Percentiles rank a stretch among this genome's conserved stretches.
Evolutionary conservation across 1,139 yeast genomes (phyloP).

Genomic region (Blastobotrys arbuscula): DNA sequence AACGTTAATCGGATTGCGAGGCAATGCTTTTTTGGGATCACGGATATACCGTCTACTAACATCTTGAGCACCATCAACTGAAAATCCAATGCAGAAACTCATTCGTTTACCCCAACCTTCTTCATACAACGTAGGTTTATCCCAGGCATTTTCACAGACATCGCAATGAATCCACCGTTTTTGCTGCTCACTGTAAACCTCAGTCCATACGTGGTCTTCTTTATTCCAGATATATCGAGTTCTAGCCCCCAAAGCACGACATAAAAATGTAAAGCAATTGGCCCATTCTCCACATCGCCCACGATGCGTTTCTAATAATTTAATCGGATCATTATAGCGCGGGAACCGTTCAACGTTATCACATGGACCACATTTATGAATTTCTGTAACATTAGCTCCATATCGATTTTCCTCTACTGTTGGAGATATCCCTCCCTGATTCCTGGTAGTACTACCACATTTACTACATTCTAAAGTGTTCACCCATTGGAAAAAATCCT

Average conservation of each 20-base stretch:
- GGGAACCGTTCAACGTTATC: slow-evolving; percentile 52
- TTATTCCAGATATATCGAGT: slow-evolving; percentile 76
- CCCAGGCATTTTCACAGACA: slow-evolving; percentile 81
- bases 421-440: slow-evolving; percentile 37
- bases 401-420: slow-evolving; percentile 38
- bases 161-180: slow-evolving; percentile 79
- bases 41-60: slow-evolving; percentile 66
- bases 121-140: slow-evolving; percentile 70
- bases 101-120: slow-evolving; percentile 90
- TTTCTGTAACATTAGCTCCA: slow-evolving; percentile 54
- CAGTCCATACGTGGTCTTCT: slow-evolving; percentile 98
- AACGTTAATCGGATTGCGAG: slow-evolving; percentile 45
- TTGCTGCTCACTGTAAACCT: slow-evolving; percentile 58
- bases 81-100: slow-evolving; percentile 76
- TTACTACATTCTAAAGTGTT: slow-evolving; percentile 57
- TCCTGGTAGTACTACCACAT: slow-evolving; percentile 45
- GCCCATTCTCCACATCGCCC: slow-evolving; percentile 99
- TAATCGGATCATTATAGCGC: slow-evolving; percentile 63
- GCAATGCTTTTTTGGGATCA: slow-evolving; percentile 44
- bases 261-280: slow-evolving; percentile 66
- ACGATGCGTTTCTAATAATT: slow-evolving; percentile 51
- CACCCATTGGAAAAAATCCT: slow-evolving; percentile 79
- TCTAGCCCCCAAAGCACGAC: slow-evolving; percentile 60
- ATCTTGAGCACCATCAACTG: slow-evolving; percentile 52
- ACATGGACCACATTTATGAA: slow-evolving; percentile 57